phyloP scores from a whole-genome alignment of 176 grass and related monocot genomes.

The Musa beccarii region DNA sequence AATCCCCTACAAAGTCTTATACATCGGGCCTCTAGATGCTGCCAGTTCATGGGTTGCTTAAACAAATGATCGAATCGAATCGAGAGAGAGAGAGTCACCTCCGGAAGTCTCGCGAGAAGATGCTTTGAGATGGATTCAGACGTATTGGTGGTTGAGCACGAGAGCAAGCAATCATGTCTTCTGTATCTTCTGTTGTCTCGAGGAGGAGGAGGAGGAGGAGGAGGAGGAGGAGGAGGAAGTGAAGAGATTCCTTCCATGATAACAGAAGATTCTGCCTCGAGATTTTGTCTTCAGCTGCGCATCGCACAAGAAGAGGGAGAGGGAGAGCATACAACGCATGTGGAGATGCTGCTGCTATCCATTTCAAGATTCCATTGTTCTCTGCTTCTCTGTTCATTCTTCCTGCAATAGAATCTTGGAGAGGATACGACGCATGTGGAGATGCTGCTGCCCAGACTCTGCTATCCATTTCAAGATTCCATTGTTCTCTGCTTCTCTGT shows the following conservation, averaged over 20 bases:
- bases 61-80: background rate
- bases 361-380: constrained; percentile 2
- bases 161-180: background rate
- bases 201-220: background rate
- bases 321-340: background rate
- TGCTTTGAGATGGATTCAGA: background rate
- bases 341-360: background rate
- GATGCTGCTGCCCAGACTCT: background rate
- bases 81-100: background rate
- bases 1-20: background rate
- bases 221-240: background rate
- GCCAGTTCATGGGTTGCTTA: background rate
- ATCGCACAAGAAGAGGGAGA: background rate
- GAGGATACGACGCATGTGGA: background rate
- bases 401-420: background rate
- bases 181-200: background rate
- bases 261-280: background rate
- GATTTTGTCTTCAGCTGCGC: background rate
- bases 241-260: background rate
- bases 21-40: background rate
- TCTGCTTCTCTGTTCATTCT: background rate
- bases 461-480: constrained; percentile 1
- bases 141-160: background rate
- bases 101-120: background rate
- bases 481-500: background rate